A percentile compares a stretch with the other conserved stretches of the same genome.
phyloP scores from a whole-genome alignment of 176 grass and related monocot genomes.

The Elaeis guineensis region DNA sequence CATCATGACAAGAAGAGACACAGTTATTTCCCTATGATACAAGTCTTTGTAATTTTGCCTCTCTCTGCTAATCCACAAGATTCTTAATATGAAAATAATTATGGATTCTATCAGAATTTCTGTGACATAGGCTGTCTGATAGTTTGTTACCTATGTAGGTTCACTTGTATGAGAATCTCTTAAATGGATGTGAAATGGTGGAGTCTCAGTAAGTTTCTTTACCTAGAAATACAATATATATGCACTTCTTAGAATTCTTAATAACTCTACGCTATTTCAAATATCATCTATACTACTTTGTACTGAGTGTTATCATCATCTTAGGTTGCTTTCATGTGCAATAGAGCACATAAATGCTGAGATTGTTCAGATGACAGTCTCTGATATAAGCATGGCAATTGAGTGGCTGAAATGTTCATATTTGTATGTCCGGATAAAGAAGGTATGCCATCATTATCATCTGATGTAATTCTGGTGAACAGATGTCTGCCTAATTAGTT shows the following conservation, averaged over 20 bases:
- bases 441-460: conserved; percentile 38
- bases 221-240: not conserved
- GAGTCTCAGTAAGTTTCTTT: conserved; percentile 84
- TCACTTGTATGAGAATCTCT: conserved; percentile 85
- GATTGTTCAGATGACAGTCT: conserved; percentile 81
- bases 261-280: not conserved
- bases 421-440: conserved; percentile 84
- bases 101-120: not conserved
- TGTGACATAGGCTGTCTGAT: too few relatives aligned
- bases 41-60: not conserved
- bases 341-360: conserved; percentile 91
- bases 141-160: conserved; percentile 43
- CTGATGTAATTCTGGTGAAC: conserved; percentile 3
- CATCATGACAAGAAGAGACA: conserved; percentile 97
- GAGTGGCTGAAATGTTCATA: conserved; percentile 96
- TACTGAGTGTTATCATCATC: conserved; percentile 5
- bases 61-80: not conserved
- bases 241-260: not conserved
- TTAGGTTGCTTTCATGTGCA: conserved; percentile 79
- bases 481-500: not conserved
- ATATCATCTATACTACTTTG: not conserved
- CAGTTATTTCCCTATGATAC: conserved; percentile 32
- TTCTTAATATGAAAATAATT: conserved; percentile 5
- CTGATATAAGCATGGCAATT: conserved; percentile 79
- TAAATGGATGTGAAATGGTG: conserved; percentile 95